These are phyloP conservation scores for Hymenoscyphus repandus DNA, from an alignment of 2,329 filamentous ascomycete species.

Conservation along the genomic window DNA sequence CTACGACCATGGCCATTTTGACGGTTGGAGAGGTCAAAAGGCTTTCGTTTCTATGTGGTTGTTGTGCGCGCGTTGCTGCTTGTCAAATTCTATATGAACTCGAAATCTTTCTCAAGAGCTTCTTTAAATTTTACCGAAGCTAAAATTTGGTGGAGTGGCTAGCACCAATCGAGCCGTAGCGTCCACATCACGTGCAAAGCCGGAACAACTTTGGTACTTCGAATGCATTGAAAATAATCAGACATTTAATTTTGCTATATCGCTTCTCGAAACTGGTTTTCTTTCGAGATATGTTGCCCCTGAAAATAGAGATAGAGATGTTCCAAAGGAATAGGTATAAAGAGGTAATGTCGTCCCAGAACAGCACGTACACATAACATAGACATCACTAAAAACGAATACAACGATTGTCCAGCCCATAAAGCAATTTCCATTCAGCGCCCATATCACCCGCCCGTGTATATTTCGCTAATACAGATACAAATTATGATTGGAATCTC, in stretches of 20 bases:
- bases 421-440: not conserved
- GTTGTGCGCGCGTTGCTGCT: constrained; percentile 5
- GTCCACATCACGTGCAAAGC: no score
- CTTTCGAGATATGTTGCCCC: no score
- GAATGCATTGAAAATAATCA: no score
- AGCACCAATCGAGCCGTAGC: not conserved
- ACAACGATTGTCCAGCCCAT: no score
- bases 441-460: not conserved
- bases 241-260: no score
- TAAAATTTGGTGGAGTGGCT: constrained; percentile 8
- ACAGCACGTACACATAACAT: no score
- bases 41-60: constrained; percentile 8
- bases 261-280: no score
- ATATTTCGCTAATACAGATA: not conserved
- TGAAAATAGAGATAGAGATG: no score
- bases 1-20: constrained; percentile 43
- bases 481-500: not conserved
- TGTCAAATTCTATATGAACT: constrained; percentile 7
- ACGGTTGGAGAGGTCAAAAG: constrained; percentile 13
- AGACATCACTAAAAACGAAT: no score
- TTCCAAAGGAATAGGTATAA: no score
- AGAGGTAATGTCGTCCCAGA: no score
- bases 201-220: no score
- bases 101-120: constrained; percentile 11
- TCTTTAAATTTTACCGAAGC: constrained; percentile 14